phyloP scores from a whole-genome alignment of 208 protist genomes.

The Wallacemonas sp. region DNA sequence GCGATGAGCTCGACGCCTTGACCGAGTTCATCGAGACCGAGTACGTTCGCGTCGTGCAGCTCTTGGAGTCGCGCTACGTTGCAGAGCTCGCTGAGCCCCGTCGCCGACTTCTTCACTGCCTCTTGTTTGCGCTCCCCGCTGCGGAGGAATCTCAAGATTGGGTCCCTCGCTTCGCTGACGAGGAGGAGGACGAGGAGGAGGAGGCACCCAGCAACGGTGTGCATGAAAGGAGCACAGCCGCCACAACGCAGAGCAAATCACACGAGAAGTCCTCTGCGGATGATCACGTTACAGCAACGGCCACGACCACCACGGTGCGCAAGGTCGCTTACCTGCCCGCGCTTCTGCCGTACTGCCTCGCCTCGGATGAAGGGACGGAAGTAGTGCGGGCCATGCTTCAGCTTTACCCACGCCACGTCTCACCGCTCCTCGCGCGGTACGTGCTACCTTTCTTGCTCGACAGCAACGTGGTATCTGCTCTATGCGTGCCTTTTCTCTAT shows the following conservation, averaged over 20 bases:
- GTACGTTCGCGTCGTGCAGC: conserved; percentile 22
- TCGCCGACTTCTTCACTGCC: conserved; percentile 21
- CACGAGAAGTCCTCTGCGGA: not conserved
- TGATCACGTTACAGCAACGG: not conserved
- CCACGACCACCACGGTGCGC: not conserved
- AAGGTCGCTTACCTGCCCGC: conserved; percentile 38
- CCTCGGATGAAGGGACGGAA: conserved; percentile 30
- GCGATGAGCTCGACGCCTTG: conserved; percentile 58
- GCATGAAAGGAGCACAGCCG: not conserved
- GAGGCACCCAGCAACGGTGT: conserved; percentile 3
- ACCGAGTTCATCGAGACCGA: conserved; percentile 44
- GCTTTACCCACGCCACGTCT: conserved; percentile 27
- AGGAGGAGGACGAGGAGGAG: conserved; percentile 21
- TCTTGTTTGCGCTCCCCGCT: conserved; percentile 11
- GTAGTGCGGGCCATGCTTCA: conserved; percentile 35
- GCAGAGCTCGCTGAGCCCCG: conserved; percentile 24
- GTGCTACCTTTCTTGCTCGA: conserved; percentile 65
- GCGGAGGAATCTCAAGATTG: conserved; percentile 24
- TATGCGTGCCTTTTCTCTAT: conserved; percentile 33
- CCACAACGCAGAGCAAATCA: conserved; percentile 8
- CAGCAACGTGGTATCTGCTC: conserved; percentile 30
- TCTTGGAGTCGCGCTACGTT: conserved; percentile 44
- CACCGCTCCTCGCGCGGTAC: conserved; percentile 49
- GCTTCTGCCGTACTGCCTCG: conserved; percentile 73
- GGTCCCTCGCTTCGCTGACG: not conserved